Base-by-base conservation (phyloP, 23 red algal genomes). In the Chondrus crispus region DNA sequence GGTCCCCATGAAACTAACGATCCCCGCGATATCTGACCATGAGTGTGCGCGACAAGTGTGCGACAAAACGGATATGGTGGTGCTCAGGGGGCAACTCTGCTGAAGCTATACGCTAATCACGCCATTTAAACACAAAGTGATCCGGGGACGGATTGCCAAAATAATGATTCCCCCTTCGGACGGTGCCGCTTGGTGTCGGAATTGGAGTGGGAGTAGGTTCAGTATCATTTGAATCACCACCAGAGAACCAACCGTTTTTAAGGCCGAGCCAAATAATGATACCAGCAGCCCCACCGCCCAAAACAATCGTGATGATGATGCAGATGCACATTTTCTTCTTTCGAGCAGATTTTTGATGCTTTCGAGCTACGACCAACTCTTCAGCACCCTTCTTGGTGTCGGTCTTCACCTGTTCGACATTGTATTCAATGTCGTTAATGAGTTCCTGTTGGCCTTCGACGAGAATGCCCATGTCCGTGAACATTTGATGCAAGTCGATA, bases 361-460 rank as follows among this genome's bases (percentile, higher is more conserved):
- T 80, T 49, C 81, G 47, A 29, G 91, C 91, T 26, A 87, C 71
- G 19, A 81, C 68, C 35, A 94, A 54, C 40, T 94, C 91, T 38
- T 94, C 91, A 3, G 73, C 83, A 5, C 81, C 91, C 58, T 85
- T 77, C 58, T 81, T 87, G 29, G 91, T 94, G 55, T 73, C 81
- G 38, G 47, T 49, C 40, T 94, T 75, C 32, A 90, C 85, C 75
- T 87, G 70, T 68, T 98, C 70, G 29, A 98, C 93, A 86, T 98
- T 98, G 76, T 80, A 87, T 60, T 98, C 97, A 49, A 98, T 94
- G 47, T 95, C 55, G 54, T 98, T 95, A 62, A 98, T 91, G 10
- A 96, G 87, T 83, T 98, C 97, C 42, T 93, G 90, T 78, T 98
- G 97, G 29, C 74, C 62, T 41, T 98, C 94, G 13, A 98, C 97